Base-by-base conservation (phyloP, 768 basidiomycete genomes). In the Tylopilus sp. region DNA sequence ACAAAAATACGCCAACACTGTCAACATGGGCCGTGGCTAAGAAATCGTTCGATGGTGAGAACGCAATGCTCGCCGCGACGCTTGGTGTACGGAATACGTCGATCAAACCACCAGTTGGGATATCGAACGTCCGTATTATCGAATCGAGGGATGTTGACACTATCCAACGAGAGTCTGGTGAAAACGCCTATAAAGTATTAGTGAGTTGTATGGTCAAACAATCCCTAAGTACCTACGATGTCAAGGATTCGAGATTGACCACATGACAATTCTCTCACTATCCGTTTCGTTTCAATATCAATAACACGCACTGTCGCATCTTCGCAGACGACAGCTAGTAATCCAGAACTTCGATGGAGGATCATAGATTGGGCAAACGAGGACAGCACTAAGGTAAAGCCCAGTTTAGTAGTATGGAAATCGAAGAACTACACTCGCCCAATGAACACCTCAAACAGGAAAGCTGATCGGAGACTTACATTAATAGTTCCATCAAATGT, bases 41-140 rank as follows among this genome's bases (percentile, higher is more conserved):
- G 74, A 99, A 98, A 69, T 98, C 97, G 50, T 89, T 89, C 0
- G 92, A 87, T 0, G 97, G 97, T 3, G 95, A 98, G 69, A 99
- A 96, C 1, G 92, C 79, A 19, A 99, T 72, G 63, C 87, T 92
- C 0, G 92, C 95, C 6, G 96, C 92, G 24, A 96, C 81, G 59
- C 87, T 91, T 26, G 87, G 73, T 10, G 92, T 93, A 49, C 83
- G 80, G 76, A 99, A 98, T 0, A 85, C 92, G 62, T 98, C 93
- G 48, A 99, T 94, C 33, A 98, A 75, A 25, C 85, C 79, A 6
- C 95, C 94, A 17, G 94, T 92, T 1, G 97, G 96, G 24, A 99
- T 79, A 66, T 99, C 96, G 68, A 92, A 99, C 3, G 96, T 98
- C 28, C 97, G 83, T 61, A 98, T 91, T 48, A 88, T 78, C 1